Base-by-base conservation (phyloP, 306 rosid genomes). In the Ormosia semicastrata region DNA sequence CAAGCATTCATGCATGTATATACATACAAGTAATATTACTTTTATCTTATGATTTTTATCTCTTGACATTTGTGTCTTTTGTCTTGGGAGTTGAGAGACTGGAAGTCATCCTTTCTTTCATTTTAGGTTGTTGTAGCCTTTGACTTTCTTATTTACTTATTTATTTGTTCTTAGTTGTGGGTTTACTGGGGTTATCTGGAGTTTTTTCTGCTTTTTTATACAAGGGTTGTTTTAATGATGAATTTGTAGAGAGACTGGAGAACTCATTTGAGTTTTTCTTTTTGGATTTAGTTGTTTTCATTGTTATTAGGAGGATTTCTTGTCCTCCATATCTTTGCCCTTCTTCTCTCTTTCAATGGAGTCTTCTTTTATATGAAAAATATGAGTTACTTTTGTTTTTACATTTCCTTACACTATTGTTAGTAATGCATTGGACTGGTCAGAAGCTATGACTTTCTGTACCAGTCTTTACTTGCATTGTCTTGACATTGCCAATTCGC, bases 1-100 rank as follows among this genome's bases (percentile, higher is more conserved):
- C 84, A 79, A 56, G 39, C 81, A 63, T 64, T 14, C 73, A 63
- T 44, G 56, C 14, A 70, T 67, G 36, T 58, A 17, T 33, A 50
- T 8, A 6, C 36, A 70, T 30, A n/a, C 44, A 8, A 50, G 60
- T 75, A 43, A 74, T 69, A 15, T 60, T 75, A 30, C 39, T 67
- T 59, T 57, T 41, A 29, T 39, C 36, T 3, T 17, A 53, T 71
- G 65, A 44, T 64, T 64, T 49, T 47, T 40, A 36, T 50, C 15
- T 78, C 43, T 67, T 40, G 66, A 63, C 46, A 59, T 30, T 76
- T 69, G 33, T 54, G 59, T 44, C 47, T 13, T 44, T 64, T 77
- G 14, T 57, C 67, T 76, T 11, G 40, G 66, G 56, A 83, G 59
- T 74, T 18, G 40, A 70, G 57, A 53, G 69, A 56, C 71, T 13